Conservation (phyloP, 2,329 filamentous ascomycete species). For the Talaromyces sp. region DNA sequence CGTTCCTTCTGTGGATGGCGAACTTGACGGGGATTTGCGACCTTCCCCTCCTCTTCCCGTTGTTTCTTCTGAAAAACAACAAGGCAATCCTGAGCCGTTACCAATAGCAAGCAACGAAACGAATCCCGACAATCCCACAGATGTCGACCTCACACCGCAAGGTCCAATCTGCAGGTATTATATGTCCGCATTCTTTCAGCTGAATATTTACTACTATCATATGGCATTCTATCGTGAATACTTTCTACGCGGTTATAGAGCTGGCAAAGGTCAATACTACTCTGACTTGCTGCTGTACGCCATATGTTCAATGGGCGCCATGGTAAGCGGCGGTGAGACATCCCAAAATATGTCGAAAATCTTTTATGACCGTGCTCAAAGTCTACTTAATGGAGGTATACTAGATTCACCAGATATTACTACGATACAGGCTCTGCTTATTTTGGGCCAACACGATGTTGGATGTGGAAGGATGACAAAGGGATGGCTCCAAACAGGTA, state of each 20-base stretch:
- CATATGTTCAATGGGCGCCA: neutral
- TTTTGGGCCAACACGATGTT: neutral
- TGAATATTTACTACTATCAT: conserved; percentile 4
- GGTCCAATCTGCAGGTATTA: neutral
- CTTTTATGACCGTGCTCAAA: neutral
- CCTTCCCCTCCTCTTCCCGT: neutral
- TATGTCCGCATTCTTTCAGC: conserved; percentile 2
- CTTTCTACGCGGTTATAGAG: conserved; percentile 4
- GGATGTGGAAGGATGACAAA: conserved; percentile 1
- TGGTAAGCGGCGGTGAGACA: neutral
- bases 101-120: neutral
- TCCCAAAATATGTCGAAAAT: neutral
- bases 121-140: neutral
- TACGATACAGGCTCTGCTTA: neutral
- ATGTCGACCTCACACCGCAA: neutral
- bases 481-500: conserved; percentile 2
- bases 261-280: conserved; percentile 3
- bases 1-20: conserved; percentile 3
- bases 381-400: neutral
- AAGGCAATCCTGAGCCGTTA: neutral
- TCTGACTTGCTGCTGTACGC: conserved; percentile 5
- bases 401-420: conserved; percentile 7
- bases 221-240: conserved; percentile 11
- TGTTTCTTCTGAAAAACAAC: neutral
- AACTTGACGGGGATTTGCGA: conserved; percentile 2